Evolutionary conservation across 306 rosid species (phyloP).

Genomic region (Prunus persica): Prunus_persica_NCBIv2 NC_034011.1:22750501-22751000

Average conservation of each 20-base stretch:
- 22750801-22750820: background rate
- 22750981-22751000: conserved; percentile 90
- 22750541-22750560: conserved; percentile 93
- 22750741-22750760: background rate
- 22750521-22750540: conserved; percentile 94
- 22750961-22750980: conserved; percentile 69
- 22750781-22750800: background rate
- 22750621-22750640: background rate
- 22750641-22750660: background rate
- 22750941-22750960: conserved; percentile 98
- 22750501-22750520: conserved; percentile 96
- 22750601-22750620: conserved; percentile 1
- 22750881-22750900: conserved; percentile 89
- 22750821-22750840: background rate
- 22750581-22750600: conserved; percentile 64
- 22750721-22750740: background rate
- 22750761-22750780: background rate
- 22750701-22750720: background rate
- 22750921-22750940: conserved; percentile 88
- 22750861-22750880: conserved; percentile 40
- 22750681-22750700: background rate
- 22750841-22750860: background rate
- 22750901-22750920: conserved; percentile 90
- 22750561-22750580: conserved; percentile 63
- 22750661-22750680: background rate